A percentile compares a stretch with the other conserved stretches of the same genome.
Evolutionary conservation across 441 rosid species (phyloP).

Genomic region (Metrosideros polymorpha): DNA sequence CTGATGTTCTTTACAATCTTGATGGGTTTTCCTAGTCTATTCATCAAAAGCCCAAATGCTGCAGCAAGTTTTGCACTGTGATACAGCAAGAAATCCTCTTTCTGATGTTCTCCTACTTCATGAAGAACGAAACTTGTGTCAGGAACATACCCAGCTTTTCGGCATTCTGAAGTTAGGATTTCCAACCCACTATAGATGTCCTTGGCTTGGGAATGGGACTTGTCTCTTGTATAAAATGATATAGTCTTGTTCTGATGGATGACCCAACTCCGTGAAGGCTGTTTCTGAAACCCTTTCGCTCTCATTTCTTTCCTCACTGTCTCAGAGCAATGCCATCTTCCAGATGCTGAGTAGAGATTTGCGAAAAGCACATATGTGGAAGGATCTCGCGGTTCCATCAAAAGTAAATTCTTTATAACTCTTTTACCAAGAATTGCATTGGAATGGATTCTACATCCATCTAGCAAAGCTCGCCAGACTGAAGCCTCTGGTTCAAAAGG

Average conservation of each 20-base stretch:
- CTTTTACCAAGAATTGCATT: slow-evolving; percentile 45
- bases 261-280: slow-evolving; percentile 77
- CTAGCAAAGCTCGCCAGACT: slow-evolving; percentile 68
- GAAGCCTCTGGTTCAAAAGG: slow-evolving; percentile 43
- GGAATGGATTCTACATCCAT: slow-evolving; percentile 57
- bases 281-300: slow-evolving; percentile 43
- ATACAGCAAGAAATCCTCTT: slow-evolving; percentile 63
- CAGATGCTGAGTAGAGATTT: slow-evolving; percentile 80
- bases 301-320: slow-evolving; percentile 56
- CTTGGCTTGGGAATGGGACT: slow-evolving; percentile 47
- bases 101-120: slow-evolving; percentile 80
- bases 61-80: slow-evolving; percentile 88
- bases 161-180: slow-evolving; percentile 57
- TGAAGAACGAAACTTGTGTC: slow-evolving; percentile 85
- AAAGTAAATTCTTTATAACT: slow-evolving; percentile 44
- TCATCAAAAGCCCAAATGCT: slow-evolving; percentile 54
- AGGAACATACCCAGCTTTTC: slow-evolving; percentile 63
- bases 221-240: slow-evolving; percentile 66
- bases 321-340: slow-evolving; percentile 76
- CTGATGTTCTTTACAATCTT: slow-evolving; percentile 60
- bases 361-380: slow-evolving; percentile 59
- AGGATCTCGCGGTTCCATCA: slow-evolving; percentile 46
- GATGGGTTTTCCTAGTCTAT: slow-evolving; percentile 35
- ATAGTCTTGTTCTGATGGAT: slow-evolving; percentile 45
- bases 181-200: slow-evolving; percentile 68